Evolutionary conservation across 108 stramenopile species (phyloP).

Genomic region (Parietichytrium sp.): DNA sequence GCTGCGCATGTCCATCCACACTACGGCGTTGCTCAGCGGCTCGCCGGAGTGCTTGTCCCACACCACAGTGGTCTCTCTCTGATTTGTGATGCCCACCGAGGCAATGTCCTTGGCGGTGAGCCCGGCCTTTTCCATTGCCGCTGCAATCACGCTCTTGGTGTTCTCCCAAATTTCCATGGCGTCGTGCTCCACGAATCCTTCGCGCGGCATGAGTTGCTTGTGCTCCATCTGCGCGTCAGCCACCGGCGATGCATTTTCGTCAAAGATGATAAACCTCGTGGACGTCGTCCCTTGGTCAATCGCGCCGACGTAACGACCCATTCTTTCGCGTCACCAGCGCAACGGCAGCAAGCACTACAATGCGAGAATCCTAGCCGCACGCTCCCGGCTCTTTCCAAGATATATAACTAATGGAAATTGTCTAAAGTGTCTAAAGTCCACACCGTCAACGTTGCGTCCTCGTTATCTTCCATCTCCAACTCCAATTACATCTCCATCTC

Average conservation of each 20-base stretch:
- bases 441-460: too few relatives aligned
- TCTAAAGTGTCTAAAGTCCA: too few relatives aligned
- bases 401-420: too few relatives aligned
- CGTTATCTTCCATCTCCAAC: too few relatives aligned
- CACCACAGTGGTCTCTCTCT: constrained; percentile 92
- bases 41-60: constrained; percentile 86
- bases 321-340: background rate
- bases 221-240: constrained; percentile 83
- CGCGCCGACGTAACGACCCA: constrained; percentile 65
- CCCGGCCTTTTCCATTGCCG: constrained; percentile 15
- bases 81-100: constrained; percentile 95
- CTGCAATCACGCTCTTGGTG: background rate
- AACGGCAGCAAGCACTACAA: background rate
- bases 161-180: constrained; percentile 73
- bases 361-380: too few relatives aligned
- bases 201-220: constrained; percentile 74
- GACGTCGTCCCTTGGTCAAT: constrained; percentile 96
- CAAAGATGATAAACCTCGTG: constrained; percentile 84
- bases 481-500: too few relatives aligned
- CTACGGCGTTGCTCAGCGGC: constrained; percentile 90
- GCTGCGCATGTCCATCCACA: constrained; percentile 94
- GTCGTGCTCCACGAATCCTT: constrained; percentile 91
- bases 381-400: too few relatives aligned
- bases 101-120: constrained; percentile 44
- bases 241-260: constrained; percentile 68